Evolutionary conservation across 2,329 filamentous ascomycete species (phyloP), one percentile per base, ranked within the genome.

Genomic region (Teratosphaeria viscida): DNA sequence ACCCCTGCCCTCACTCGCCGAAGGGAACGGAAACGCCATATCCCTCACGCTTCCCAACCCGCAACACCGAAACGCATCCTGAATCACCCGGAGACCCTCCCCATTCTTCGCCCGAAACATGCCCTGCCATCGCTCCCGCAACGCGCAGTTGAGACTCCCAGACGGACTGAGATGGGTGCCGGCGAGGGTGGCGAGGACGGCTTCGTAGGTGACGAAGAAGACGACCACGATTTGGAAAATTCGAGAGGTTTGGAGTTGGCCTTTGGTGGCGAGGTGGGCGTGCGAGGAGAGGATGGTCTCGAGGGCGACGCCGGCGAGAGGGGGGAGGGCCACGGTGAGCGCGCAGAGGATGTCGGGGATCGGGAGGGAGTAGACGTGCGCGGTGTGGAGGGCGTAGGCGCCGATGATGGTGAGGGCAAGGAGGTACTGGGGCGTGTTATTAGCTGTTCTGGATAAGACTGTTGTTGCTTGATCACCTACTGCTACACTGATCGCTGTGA

Each of bases 1-100:
- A 10, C 39, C 52, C 52, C 67, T 62, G 53, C 71, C 56, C 56
- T 66, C 64, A 57, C 71, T 63, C 58, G 74, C 59, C 43, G 43
- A 49, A 57, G 76, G 76, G 60, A 87, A 88, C 0, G 87, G 87
- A 76, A 80, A 89, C 0, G 82, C 80, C 64, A 81, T 82, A 66
- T 90, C 85, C 34, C 69, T 71, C 32, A 82, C 68, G 4, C 76
- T 79, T 59, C 78, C 78, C 37, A 88, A 76, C 0, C 87, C 87
- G 64, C 87, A 90, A 74, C 87, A 90, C 7, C 80, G 69, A 35
- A 88, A 79, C 0, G 78, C 71, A 67, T 90, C 84, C 67, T 90
- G 87, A 56, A 90, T 85, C 1, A 73, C 71, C 52, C 78, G 75
- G 59, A 90, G 80, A 1, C 77, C 71, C 5, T 68, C 66, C 0